Conservation (phyloP, 2,329 filamentous ascomycete genomes). For the Berkeleyomyces basicola region DNA sequence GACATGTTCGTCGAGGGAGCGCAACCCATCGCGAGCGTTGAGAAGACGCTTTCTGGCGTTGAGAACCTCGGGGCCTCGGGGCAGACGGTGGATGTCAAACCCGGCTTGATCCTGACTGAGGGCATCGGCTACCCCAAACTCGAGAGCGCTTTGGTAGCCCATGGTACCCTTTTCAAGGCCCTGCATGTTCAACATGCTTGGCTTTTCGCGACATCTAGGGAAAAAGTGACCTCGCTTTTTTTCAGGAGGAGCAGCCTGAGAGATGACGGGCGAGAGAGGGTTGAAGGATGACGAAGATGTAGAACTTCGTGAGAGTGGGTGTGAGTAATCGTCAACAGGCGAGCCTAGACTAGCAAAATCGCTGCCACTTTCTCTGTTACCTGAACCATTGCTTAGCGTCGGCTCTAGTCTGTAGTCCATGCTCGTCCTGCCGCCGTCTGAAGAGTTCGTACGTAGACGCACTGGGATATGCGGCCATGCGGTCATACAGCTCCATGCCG, state of each 20-base stretch:
- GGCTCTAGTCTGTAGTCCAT: conserved; percentile 1
- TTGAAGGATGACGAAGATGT: conserved; percentile 23
- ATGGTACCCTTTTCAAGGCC: conserved; percentile 55
- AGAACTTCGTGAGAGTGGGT: conserved; percentile 10
- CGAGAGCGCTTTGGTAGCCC: conserved; percentile 51
- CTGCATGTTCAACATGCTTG: conserved; percentile 57
- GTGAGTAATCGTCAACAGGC: conserved; percentile 4
- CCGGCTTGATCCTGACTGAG: conserved; percentile 46
- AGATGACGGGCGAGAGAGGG: conserved; percentile 17
- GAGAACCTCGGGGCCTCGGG: conserved; percentile 36
- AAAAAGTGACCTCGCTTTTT: conserved; percentile 40
- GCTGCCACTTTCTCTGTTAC: conserved; percentile 20
- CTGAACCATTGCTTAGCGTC: conserved; percentile 3
- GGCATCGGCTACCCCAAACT: conserved; percentile 46
- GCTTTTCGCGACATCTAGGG: conserved; percentile 42
- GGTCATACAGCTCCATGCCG: conserved; percentile 45
- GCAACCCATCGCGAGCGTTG: conserved; percentile 34
- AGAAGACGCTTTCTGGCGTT: conserved; percentile 43
- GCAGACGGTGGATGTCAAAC: conserved; percentile 35
- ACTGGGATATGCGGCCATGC: conserved; percentile 44
- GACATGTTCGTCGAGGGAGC: conserved; percentile 38
- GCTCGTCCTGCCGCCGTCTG: not conserved
- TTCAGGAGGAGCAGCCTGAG: conserved; percentile 20
- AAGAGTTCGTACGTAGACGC: not conserved
- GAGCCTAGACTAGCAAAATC: conserved; percentile 7